These are phyloP conservation scores for Coemansia sp. DNA, from an alignment of 192 early-diverging fungal species.

Conservation along the genomic window DNA sequence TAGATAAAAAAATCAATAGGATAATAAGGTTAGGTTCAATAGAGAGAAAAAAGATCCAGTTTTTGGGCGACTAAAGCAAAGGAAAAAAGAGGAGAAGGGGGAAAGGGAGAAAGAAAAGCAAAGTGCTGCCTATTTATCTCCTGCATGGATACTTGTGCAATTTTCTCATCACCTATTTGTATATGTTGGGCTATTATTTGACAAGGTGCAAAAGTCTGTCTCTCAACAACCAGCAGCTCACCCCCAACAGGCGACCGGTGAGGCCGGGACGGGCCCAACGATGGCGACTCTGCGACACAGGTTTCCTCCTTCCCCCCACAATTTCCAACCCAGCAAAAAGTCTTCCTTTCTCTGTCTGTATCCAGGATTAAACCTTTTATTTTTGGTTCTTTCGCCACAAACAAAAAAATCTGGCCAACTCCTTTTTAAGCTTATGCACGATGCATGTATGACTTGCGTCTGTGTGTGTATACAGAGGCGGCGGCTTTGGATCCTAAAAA, in stretches of 20 bases:
- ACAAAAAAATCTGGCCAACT: neutral
- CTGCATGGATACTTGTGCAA: neutral
- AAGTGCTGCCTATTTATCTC: neutral
- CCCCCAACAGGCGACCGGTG: neutral
- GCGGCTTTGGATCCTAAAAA: too few species aligned
- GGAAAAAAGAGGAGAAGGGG: conserved; percentile 17
- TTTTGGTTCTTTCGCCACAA: neutral
- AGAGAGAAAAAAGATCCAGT: neutral
- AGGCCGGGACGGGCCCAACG: too few species aligned
- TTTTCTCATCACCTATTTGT: too few species aligned
- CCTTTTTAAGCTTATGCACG: neutral
- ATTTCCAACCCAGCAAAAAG: neutral
- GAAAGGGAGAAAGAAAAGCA: conserved; percentile 9
- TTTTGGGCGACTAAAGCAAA: neutral
- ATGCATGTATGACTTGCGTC: neutral
- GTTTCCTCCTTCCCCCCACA: neutral
- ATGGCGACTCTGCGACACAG: neutral
- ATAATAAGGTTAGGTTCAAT: conserved; percentile 2
- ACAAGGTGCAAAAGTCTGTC: too few species aligned
- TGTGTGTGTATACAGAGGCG: neutral
- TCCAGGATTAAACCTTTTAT: neutral
- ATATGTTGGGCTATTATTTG: too few species aligned
- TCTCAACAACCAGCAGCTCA: too few species aligned
- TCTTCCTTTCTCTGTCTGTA: too few species aligned
- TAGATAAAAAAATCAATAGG: neutral